Percentiles rank a stretch among this genome's conserved stretches.
phyloP scores from a whole-genome alignment of 192 early-diverging fungal genomes.

The Entophlyctis luteolus region DNA sequence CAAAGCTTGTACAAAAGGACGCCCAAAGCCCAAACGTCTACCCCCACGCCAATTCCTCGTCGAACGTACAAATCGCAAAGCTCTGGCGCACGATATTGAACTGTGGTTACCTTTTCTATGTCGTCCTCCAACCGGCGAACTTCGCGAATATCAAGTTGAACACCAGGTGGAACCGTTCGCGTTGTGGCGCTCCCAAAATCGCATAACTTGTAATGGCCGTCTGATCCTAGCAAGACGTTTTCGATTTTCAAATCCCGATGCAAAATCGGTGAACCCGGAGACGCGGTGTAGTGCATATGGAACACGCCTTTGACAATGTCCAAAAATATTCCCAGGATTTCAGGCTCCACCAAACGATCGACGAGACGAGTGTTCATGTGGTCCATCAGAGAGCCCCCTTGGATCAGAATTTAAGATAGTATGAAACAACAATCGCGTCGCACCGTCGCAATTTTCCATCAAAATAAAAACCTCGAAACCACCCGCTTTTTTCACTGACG shows the following conservation, averaged over 20 bases:
- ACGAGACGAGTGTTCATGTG: slow-evolving; percentile 80
- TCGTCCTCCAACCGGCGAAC: slow-evolving; percentile 83
- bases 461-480: slow-evolving; percentile 81
- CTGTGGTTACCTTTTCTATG: slow-evolving; percentile 76
- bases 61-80: slow-evolving; percentile 89
- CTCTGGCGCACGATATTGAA: slow-evolving; percentile 94
- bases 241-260: slow-evolving; percentile 82
- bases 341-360: slow-evolving; percentile 70
- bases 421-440: slow-evolving; percentile 1
- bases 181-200: slow-evolving; percentile 92
- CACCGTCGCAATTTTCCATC: slow-evolving; percentile 89
- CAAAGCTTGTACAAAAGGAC: slow-evolving; percentile 94
- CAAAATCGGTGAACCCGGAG: slow-evolving; percentile 65
- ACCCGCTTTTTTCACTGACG: slow-evolving; percentile 38
- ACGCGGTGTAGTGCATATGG: slow-evolving; percentile 76
- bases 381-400: slow-evolving; percentile 76
- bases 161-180: slow-evolving; percentile 47
- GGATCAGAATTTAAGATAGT: not conserved
- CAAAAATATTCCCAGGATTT: slow-evolving; percentile 84
- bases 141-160: slow-evolving; percentile 59
- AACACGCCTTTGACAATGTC: slow-evolving; percentile 85
- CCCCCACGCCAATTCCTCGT: slow-evolving; percentile 78
- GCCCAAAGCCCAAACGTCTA: slow-evolving; percentile 78
- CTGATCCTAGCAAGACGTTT: slow-evolving; percentile 61
- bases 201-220: slow-evolving; percentile 78